A percentile compares a stretch with the other conserved stretches of the same genome.
Conservation (phyloP, 352 stramenopile species). For the Phytophthora pini region DNA sequence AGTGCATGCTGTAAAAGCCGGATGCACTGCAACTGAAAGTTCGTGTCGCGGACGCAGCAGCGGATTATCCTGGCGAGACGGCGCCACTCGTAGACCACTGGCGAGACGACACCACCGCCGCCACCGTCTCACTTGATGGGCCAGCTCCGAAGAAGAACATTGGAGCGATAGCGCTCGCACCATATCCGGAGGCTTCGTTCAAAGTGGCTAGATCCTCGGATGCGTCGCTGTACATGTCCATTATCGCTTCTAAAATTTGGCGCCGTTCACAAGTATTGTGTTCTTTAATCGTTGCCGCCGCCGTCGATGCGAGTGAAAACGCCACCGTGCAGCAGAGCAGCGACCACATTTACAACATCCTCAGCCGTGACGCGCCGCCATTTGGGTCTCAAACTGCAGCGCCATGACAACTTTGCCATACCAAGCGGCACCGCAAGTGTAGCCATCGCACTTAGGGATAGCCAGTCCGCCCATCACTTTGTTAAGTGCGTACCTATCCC, state of each 20-base stretch:
- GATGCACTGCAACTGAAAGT: slow-evolving; percentile 14
- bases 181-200: neutral
- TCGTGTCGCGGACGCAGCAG: slow-evolving; percentile 2
- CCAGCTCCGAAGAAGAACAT: slow-evolving; percentile 1
- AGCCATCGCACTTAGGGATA: slow-evolving; percentile 28
- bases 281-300: neutral
- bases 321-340: neutral
- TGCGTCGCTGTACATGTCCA: slow-evolving; percentile 4
- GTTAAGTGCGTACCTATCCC: slow-evolving; percentile 10
- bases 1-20: slow-evolving; percentile 33
- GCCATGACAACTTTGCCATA: neutral
- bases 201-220: slow-evolving; percentile 3
- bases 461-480: slow-evolving; percentile 14
- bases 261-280: neutral
- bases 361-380: neutral
- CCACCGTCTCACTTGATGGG: slow-evolving; percentile 20
- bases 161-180: slow-evolving; percentile 5
- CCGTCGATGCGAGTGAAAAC: slow-evolving; percentile 10
- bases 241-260: too few species aligned
- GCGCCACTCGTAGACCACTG: neutral
- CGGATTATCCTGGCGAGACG: slow-evolving; percentile 3
- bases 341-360: neutral
- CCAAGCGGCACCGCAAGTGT: neutral
- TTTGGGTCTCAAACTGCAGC: neutral
- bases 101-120: neutral